Base-by-base conservation (phyloP, 176 grass and related monocot genomes). In the Bonia amplexicaulis region DNA sequence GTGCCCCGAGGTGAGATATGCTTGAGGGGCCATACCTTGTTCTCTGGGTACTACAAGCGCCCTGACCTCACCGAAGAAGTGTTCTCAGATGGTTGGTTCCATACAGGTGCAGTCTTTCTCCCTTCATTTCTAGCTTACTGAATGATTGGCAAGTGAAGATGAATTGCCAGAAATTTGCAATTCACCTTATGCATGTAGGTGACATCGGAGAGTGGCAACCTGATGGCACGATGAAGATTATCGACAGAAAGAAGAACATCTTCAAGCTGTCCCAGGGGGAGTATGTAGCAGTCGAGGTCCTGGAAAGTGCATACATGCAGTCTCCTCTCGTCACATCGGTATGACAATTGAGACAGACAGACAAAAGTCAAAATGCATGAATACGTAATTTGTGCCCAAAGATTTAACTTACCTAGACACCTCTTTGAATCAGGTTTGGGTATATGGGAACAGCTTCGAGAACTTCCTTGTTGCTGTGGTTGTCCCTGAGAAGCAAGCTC, bases 241-340 rank as follows among this genome's bases (percentile, higher is more conserved):
- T 95, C 44, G 96, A 95, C 64, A 90, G 96, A 82, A 98, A 98
- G 86, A 95, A 98, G 78, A 98, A 98, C 48, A 95, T 95, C 29
- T 98, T 98, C 77, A 98, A 98, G 87, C 84, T 98, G 65, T 98
- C 93, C 59, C 96, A 98, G 65, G 93, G 96, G 76, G 96, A 98
- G 60, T 98, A 98, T 79, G 91, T 98, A 25, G 93, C 96, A 72
- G 91, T 94, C 67, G 93, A 98, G 88, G 87, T 94, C 22, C 53
- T 95, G 25, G 93, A 98, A 89, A 98, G 86, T 14, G 59, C 86
- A 70, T 96, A 94, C 40, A 17, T 74, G 81, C 93, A 98, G 76
- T 98, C 78, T 20, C 93, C 93, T 54, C 91, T 92, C 3, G 69
- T 88, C 33, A 73, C 91, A 76, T 85, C 85, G 14, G 89, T 87